A percentile compares a stretch with the other conserved stretches of the same genome.
Conservation (phyloP, 2,329 filamentous ascomycete species). For the Cladosporium cucumerinum region DNA sequence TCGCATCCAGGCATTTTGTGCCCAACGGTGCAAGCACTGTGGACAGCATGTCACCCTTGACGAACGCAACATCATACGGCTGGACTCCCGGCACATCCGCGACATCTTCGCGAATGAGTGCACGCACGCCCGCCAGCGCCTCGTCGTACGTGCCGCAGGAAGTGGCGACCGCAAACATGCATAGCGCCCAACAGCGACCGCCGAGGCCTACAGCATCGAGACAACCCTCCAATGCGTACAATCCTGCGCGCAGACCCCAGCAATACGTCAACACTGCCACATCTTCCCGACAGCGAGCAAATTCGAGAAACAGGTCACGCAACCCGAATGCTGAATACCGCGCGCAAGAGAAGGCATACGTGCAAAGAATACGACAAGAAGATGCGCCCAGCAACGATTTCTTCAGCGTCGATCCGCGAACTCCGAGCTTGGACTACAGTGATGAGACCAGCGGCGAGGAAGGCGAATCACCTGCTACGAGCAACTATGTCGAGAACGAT, state of each 20-base stretch:
- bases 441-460: constrained; percentile 83
- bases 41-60: constrained; percentile 17
- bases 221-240: constrained; percentile 50
- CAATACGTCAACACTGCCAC: constrained; percentile 45
- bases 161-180: constrained; percentile 25
- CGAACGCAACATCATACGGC: background rate
- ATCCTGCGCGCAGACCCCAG: constrained; percentile 46
- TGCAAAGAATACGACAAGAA: constrained; percentile 84
- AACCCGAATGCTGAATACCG: constrained; percentile 72
- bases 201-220: constrained; percentile 43
- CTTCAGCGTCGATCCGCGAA: constrained; percentile 64
- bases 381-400: constrained; percentile 62
- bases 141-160: constrained; percentile 11
- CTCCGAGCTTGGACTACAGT: constrained; percentile 63
- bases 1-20: constrained; percentile 27
- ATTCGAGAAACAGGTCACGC: constrained; percentile 53
- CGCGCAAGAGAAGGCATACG: constrained; percentile 90
- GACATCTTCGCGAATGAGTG: constrained; percentile 13
- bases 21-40: constrained; percentile 17
- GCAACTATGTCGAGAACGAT: constrained; percentile 76
- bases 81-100: constrained; percentile 8
- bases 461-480: constrained; percentile 83
- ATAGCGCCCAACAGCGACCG: constrained; percentile 25
- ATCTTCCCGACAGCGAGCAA: constrained; percentile 52
- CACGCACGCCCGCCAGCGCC: background rate